Conservation (phyloP, 345 rosid genomes). For the Punica granatum region DNA sequence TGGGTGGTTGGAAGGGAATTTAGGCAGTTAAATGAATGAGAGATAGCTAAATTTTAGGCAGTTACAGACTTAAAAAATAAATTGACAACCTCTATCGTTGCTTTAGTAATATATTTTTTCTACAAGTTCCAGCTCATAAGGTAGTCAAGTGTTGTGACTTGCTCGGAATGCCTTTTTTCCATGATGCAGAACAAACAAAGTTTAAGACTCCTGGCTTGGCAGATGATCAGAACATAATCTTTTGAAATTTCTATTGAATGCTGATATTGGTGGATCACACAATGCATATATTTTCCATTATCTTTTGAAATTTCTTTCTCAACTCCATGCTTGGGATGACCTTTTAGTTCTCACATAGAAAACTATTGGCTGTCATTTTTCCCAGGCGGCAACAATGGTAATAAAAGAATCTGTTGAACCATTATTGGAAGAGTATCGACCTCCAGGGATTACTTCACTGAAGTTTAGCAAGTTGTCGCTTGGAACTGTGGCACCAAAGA, state of each 20-base stretch:
- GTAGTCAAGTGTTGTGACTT: not conserved
- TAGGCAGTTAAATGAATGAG: no score
- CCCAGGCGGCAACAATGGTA: conserved; percentile 84
- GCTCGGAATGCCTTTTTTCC: not conserved
- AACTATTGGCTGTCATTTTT: conserved; percentile 12
- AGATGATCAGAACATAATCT: not conserved
- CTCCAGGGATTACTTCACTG: conserved; percentile 84
- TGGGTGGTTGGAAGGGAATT: no score
- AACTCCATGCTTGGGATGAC: not conserved
- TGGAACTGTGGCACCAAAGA: conserved; percentile 93
- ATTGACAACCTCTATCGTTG: not conserved
- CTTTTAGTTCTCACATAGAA: not conserved
- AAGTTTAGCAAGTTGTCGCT: conserved; percentile 79
- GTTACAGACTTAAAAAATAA: no score
- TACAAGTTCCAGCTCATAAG: not conserved
- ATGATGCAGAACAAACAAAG: not conserved
- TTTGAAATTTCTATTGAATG: not conserved
- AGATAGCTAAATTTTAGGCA: no score
- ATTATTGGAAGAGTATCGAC: conserved; percentile 86
- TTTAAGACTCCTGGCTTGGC: not conserved
- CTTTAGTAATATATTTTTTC: not conserved
- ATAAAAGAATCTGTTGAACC: conserved; percentile 97
- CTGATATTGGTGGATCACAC: not conserved
- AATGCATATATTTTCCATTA: not conserved
- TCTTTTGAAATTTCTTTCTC: not conserved